phyloP scores from a whole-genome alignment of 2,329 filamentous ascomycete genomes.

The Fusarium sp. region DNA sequence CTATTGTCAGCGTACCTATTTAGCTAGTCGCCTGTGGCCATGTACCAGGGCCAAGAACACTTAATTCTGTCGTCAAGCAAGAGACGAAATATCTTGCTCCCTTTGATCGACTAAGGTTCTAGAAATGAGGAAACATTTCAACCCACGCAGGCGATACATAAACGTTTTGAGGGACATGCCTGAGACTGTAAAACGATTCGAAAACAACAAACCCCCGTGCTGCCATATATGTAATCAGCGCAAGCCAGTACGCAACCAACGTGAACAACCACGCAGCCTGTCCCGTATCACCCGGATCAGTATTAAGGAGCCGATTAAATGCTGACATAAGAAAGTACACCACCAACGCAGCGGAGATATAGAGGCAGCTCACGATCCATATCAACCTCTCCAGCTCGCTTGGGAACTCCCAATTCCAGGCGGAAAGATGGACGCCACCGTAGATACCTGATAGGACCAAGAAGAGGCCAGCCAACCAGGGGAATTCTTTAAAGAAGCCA shows the following conservation, averaged over 20 bases:
- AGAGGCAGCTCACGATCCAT: neutral
- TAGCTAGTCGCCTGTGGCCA: neutral
- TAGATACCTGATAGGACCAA: constrained; percentile 7
- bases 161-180: neutral
- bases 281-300: neutral
- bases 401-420: constrained; percentile 10
- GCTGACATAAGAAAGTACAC: constrained; percentile 4
- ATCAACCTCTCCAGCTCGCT: constrained; percentile 3
- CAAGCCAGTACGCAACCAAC: constrained; percentile 3
- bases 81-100: neutral
- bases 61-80: neutral
- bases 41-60: neutral
- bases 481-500: constrained; percentile 7
- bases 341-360: neutral
- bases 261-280: neutral
- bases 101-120: neutral
- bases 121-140: constrained; percentile 6
- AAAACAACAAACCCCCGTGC: neutral
- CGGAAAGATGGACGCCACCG: neutral
- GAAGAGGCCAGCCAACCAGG: constrained; percentile 8
- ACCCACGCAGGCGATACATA: constrained; percentile 5
- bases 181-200: constrained; percentile 1
- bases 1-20: constrained; percentile 4
- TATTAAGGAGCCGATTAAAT: neutral
- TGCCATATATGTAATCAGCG: neutral